A percentile compares a stretch with the other conserved stretches of the same genome.
Evolutionary conservation across 768 basidiomycete genomes (phyloP).

Genomic region (Hygrophorus russula): DNA sequence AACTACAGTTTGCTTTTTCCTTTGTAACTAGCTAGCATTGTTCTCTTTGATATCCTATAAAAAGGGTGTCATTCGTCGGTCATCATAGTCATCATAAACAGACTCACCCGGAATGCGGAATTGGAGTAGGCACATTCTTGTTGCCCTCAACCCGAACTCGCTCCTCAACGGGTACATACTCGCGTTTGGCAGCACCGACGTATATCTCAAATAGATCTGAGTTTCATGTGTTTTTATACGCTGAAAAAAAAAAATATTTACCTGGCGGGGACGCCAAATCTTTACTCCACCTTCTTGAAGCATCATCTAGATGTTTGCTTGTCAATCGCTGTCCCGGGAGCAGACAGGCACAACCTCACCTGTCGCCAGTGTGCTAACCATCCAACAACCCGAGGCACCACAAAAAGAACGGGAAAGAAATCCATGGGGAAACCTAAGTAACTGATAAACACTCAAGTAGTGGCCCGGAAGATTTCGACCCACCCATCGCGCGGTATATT

Average conservation of each 20-base stretch:
- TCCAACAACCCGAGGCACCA: slow-evolving; percentile 84
- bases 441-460: slow-evolving; percentile 9
- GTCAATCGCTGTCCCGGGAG: slow-evolving; percentile 4
- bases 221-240: slow-evolving; percentile 3
- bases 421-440: slow-evolving; percentile 77
- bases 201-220: slow-evolving; percentile 45
- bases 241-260: slow-evolving; percentile 18
- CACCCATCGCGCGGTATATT: slow-evolving; percentile 90
- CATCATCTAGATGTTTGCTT: slow-evolving; percentile 61
- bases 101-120: slow-evolving; percentile 70
- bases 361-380: slow-evolving; percentile 93
- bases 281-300: slow-evolving; percentile 81
- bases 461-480: slow-evolving; percentile 4
- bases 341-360: slow-evolving; percentile 26
- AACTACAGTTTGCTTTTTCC: slow-evolving; percentile 23
- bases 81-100: slow-evolving; percentile 24
- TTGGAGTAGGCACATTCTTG: slow-evolving; percentile 47
- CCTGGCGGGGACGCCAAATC: slow-evolving; percentile 87
- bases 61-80: slow-evolving; percentile 18
- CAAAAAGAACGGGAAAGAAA: slow-evolving; percentile 91
- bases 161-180: slow-evolving; percentile 57
- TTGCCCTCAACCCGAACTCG: slow-evolving; percentile 44
- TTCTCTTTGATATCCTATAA: slow-evolving; percentile 55
- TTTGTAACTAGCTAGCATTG: slow-evolving; percentile 50
- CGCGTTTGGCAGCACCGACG: slow-evolving; percentile 62